These are phyloP conservation scores for Fusarium newnesense DNA, from an alignment of 2,329 filamentous ascomycete species.

Conservation along the genomic window DNA sequence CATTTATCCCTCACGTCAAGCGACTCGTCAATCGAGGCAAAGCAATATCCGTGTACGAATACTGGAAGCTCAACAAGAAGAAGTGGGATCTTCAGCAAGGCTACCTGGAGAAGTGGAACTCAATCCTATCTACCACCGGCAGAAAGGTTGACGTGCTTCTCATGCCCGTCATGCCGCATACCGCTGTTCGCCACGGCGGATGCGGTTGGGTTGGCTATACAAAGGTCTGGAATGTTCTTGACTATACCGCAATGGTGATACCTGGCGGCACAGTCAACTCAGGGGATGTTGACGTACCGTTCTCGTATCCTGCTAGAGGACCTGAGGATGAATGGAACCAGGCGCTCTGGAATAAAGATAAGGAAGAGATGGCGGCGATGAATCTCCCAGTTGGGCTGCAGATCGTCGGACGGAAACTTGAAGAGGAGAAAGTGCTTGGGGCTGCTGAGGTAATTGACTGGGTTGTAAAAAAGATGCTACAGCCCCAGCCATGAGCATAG, in stretches of 20 bases:
- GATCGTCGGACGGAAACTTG: neutral
- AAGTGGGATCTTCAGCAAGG: conserved; percentile 1
- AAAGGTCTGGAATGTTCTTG: conserved; percentile 2
- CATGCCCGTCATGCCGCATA: conserved; percentile 1
- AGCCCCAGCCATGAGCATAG: neutral
- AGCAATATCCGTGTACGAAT: neutral
- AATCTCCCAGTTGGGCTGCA: neutral
- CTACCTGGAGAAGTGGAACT: neutral
- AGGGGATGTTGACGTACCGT: neutral
- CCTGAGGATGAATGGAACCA: conserved; percentile 5
- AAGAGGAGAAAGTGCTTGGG: conserved; percentile 5
- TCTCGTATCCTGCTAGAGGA: neutral
- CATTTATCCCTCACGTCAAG: neutral
- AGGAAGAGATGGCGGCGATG: neutral
- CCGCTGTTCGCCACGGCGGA: neutral
- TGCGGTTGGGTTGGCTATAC: conserved; percentile 6
- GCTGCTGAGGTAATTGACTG: neutral
- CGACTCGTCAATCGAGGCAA: neutral
- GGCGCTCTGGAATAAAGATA: neutral
- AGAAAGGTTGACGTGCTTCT: neutral
- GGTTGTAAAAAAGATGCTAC: neutral
- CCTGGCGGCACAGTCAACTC: neutral
- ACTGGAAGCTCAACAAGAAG: conserved; percentile 2
- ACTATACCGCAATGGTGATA: neutral
- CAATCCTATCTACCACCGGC: neutral